Percentiles rank a stretch among this genome's conserved stretches.
These are phyloP conservation scores for Colletotrichum viniferum DNA, from an alignment of 2,329 filamentous ascomycete species.

Conservation along the genomic window DNA sequence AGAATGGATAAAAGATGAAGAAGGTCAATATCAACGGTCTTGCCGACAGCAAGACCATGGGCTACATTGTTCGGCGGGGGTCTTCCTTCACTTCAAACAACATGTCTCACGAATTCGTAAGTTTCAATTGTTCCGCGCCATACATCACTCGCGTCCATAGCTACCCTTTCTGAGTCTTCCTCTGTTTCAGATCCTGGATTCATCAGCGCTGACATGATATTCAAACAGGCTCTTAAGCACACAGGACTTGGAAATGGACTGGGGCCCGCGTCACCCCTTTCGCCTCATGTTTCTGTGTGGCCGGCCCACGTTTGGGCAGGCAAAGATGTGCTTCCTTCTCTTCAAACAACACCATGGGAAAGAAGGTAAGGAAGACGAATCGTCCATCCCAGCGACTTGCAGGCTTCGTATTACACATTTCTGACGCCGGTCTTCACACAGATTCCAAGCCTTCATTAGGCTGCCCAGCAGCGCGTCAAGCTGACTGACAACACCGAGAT, in stretches of 20 bases:
- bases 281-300: not conserved
- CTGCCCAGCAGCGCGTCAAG: too few relatives aligned
- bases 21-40: too few relatives aligned
- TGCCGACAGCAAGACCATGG: too few relatives aligned
- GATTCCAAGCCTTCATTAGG: not conserved
- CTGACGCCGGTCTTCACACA: rapidly evolving
- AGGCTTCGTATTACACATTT: rapidly evolving
- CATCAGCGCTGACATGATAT: not conserved
- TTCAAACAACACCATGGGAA: not conserved
- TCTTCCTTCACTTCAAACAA: not conserved
- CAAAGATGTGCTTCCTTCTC: not conserved
- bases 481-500: too few relatives aligned
- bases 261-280: not conserved
- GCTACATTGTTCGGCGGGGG: not conserved
- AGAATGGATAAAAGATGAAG: too few relatives aligned
- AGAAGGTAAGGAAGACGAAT: not conserved
- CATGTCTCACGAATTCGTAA: not conserved
- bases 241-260: not conserved
- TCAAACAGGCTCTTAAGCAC: not conserved
- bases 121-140: not conserved
- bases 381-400: rapidly evolving
- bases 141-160: too few relatives aligned
- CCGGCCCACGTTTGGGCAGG: not conserved
- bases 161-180: not conserved
- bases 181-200: not conserved